These are phyloP conservation scores for Phytophthora fragariae DNA, from an alignment of 352 stramenopile genomes.

Conservation along the genomic window DNA sequence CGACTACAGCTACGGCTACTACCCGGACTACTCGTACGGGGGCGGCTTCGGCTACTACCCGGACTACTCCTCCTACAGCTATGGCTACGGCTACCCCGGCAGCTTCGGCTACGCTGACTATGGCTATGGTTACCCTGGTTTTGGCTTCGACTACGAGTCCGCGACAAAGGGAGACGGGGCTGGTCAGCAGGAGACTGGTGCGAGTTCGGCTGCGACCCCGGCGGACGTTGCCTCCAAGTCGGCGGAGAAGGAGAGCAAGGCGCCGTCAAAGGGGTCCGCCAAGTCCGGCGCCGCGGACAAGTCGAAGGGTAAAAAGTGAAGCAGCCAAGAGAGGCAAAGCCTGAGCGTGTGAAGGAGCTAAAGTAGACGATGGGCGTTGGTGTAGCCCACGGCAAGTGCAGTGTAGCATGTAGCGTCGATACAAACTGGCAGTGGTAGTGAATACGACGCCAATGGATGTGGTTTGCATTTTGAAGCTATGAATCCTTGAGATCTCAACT, in stretches of 20 bases:
- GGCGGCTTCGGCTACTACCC: conserved; percentile 12
- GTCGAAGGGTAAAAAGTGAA: background rate
- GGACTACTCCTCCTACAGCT: conserved; percentile 3
- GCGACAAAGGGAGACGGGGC: too few species aligned
- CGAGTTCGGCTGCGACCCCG: background rate
- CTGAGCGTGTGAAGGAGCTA: background rate
- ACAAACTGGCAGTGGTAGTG: background rate
- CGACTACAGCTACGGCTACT: conserved; percentile 10
- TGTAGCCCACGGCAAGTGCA: background rate
- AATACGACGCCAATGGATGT: background rate
- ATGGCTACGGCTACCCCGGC: conserved; percentile 1
- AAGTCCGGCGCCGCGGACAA: background rate
- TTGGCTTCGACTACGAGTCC: too few species aligned
- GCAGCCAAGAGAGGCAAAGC: background rate
- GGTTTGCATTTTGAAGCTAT: too few species aligned
- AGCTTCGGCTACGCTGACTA: background rate
- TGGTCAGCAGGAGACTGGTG: too few species aligned
- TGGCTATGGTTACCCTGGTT: too few species aligned
- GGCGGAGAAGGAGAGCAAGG: background rate
- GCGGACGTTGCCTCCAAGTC: too few species aligned
- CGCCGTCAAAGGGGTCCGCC: background rate
- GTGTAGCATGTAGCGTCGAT: background rate
- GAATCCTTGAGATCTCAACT: too few species aligned
- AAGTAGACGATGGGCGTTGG: background rate
- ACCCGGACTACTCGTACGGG: too few species aligned